A percentile compares a stretch with the other conserved stretches of the same genome.
Conservation (phyloP, 148 eudicot genomes). For the Drosera capensis region DNA sequence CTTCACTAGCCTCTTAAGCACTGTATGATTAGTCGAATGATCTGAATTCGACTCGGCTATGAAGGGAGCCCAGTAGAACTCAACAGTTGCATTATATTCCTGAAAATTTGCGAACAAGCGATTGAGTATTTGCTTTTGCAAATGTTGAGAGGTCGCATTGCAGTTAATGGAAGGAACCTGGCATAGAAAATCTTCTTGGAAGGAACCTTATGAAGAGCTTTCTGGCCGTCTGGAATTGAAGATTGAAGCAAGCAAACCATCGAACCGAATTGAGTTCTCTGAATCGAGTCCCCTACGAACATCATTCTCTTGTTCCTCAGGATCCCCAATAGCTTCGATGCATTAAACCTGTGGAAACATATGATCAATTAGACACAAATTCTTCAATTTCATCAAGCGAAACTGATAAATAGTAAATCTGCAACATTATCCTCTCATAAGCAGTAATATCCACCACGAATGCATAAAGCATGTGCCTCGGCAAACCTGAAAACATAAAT, state of each 20-base stretch:
- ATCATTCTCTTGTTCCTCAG: slow-evolving; percentile 64
- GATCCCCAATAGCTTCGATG: slow-evolving; percentile 55
- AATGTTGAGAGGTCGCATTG: not conserved
- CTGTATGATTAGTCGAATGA: slow-evolving; percentile 70
- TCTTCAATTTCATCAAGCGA: not conserved
- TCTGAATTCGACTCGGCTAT: slow-evolving; percentile 81
- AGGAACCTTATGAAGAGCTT: slow-evolving; percentile 49
- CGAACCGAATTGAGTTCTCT: slow-evolving; percentile 80
- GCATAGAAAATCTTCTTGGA: slow-evolving; percentile 79
- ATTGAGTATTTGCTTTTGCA: not conserved
- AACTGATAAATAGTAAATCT: not conserved
- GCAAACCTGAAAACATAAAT: too few relatives aligned
- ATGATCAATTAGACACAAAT: not conserved
- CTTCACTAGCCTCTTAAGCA: slow-evolving; percentile 47
- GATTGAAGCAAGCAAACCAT: slow-evolving; percentile 82
- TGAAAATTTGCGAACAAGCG: slow-evolving; percentile 8
- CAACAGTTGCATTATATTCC: slow-evolving; percentile 82
- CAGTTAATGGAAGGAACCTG: slow-evolving; percentile 22
- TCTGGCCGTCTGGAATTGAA: slow-evolving; percentile 42
- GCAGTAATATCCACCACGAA: too few relatives aligned
- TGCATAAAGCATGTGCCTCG: too few relatives aligned
- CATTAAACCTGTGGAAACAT: slow-evolving; percentile 43
- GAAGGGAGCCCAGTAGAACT: slow-evolving; percentile 97
- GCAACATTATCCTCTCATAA: too few relatives aligned
- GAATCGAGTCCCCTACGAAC: slow-evolving; percentile 91